These are phyloP conservation scores for Mucor circinelloides DNA, from an alignment of 371 early-diverging fungal species.

Conservation along the genomic window DNA sequence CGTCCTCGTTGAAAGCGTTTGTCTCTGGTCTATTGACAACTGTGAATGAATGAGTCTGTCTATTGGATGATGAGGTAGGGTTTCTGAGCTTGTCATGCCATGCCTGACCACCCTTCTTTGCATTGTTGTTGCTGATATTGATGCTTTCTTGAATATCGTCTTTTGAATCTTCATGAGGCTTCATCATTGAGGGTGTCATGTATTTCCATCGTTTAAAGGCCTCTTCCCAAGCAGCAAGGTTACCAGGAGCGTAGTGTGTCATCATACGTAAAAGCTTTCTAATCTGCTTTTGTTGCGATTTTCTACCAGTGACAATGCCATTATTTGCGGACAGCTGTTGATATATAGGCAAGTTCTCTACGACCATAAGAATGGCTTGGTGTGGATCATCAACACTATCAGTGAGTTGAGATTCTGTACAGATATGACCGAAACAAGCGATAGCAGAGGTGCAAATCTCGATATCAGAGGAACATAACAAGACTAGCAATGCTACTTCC, in stretches of 20 bases:
- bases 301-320: constrained; percentile 67
- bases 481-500: constrained; percentile 77
- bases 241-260: constrained; percentile 73
- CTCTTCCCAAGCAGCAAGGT: constrained; percentile 87
- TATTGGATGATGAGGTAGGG: constrained; percentile 16
- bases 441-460: constrained; percentile 71
- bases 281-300: constrained; percentile 81
- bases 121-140: not conserved
- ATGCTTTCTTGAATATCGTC: constrained; percentile 34
- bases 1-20: constrained; percentile 39
- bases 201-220: constrained; percentile 80
- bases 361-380: constrained; percentile 59
- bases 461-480: constrained; percentile 76
- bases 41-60: constrained; percentile 22
- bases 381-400: constrained; percentile 61
- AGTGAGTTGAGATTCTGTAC: constrained; percentile 63
- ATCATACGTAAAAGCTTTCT: constrained; percentile 72
- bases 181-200: constrained; percentile 57
- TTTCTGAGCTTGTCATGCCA: constrained; percentile 51
- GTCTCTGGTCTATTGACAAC: constrained; percentile 5
- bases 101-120: constrained; percentile 25
- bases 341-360: constrained; percentile 76
- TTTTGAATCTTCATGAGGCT: constrained; percentile 46
- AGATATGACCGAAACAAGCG: constrained; percentile 65
- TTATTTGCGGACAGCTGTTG: constrained; percentile 65